Conservation (phyloP, 805 yeast species). For the Wickerhamiella musiphila region DNA sequence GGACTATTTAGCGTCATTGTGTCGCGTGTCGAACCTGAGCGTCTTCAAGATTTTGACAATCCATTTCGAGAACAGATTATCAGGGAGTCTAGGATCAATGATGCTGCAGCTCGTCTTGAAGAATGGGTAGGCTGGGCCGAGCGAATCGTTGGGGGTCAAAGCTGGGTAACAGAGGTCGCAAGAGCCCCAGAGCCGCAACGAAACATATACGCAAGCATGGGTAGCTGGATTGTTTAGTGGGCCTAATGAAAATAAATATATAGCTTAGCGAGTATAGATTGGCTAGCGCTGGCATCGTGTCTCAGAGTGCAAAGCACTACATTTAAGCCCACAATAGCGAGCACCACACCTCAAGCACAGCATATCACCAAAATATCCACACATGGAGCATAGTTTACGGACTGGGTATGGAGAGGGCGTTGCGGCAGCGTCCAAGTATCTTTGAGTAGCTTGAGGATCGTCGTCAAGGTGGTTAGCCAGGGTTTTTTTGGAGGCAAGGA, state of each 20-base stretch:
- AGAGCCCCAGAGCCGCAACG: constrained; percentile 11
- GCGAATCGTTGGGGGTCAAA: constrained; percentile 21
- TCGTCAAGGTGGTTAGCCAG: constrained; percentile 26
- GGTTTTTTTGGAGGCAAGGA: constrained; percentile 24
- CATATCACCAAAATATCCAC: constrained; percentile 24
- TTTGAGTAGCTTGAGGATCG: constrained; percentile 20
- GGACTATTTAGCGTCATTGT: constrained; percentile 19
- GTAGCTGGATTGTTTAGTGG: background rate
- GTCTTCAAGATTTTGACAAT: too few relatives aligned
- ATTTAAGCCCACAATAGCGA: constrained; percentile 21
- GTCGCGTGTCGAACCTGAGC: constrained; percentile 19
- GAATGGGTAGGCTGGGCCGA: constrained; percentile 22
- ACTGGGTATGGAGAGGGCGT: constrained; percentile 23
- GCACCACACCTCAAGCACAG: constrained; percentile 24
- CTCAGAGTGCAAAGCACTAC: constrained; percentile 23
- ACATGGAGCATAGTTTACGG: constrained; percentile 22
- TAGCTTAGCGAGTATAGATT: background rate
- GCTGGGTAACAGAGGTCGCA: constrained; percentile 18
- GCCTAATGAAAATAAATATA: background rate
- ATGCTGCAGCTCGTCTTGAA: constrained; percentile 9
- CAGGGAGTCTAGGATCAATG: constrained; percentile 1
- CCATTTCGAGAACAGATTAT: constrained; percentile 4
- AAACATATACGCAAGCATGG: background rate
- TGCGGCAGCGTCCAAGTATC: constrained; percentile 19
- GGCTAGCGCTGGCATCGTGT: constrained; percentile 19